phyloP scores from a whole-genome alignment of 2,329 filamentous ascomycete species.

The Fusarium setosum region DNA sequence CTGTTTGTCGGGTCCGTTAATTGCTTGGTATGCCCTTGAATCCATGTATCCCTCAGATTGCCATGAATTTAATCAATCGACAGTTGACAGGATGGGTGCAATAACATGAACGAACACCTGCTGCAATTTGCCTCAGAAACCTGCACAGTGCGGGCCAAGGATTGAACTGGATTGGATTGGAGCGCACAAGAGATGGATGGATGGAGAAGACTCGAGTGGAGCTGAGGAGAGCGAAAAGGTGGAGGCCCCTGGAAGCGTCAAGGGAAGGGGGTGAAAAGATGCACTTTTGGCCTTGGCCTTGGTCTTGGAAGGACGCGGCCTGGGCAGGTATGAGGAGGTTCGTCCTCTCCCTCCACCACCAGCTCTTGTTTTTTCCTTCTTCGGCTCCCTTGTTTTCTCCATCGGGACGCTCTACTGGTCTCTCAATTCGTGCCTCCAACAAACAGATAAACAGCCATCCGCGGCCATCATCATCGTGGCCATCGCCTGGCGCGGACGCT shows the following conservation, averaged over 20 bases:
- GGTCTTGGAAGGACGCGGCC: constrained; percentile 1
- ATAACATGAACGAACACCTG: constrained; percentile 19
- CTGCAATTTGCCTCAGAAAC: constrained; percentile 30
- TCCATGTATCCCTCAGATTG: constrained; percentile 7
- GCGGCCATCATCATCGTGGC: not conserved
- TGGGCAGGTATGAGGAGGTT: not conserved
- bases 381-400: constrained; percentile 30
- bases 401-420: constrained; percentile 23
- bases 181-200: not conserved
- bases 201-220: not conserved
- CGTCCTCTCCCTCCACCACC: not conserved
- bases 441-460: constrained; percentile 14
- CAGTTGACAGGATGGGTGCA: constrained; percentile 2
- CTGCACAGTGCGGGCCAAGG: constrained; percentile 27
- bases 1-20: constrained; percentile 4
- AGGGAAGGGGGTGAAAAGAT: constrained; percentile 9
- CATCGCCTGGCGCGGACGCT: constrained; percentile 24
- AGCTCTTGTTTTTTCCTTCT: constrained; percentile 15
- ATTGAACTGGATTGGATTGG: too few species aligned
- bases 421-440: constrained; percentile 24
- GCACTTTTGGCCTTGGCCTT: not conserved
- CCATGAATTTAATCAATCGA: constrained; percentile 24
- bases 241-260: constrained; percentile 2
- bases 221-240: constrained; percentile 1
- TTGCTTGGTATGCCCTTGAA: not conserved